phyloP scores from a whole-genome alignment of 2,329 filamentous ascomycete species.

The Talaromyces sp. region DNA sequence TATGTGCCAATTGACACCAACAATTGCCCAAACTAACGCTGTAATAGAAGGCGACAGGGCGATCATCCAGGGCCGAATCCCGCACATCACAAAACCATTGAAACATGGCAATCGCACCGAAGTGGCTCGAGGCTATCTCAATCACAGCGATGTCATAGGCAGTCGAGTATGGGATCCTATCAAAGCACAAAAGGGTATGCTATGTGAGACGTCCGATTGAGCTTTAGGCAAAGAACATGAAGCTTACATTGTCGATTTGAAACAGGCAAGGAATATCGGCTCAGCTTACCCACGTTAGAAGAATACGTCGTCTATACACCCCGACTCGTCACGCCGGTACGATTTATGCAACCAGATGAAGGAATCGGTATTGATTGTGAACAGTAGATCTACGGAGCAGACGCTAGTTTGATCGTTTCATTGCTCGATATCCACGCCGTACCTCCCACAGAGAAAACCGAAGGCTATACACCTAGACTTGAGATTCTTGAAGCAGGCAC shows the following conservation, averaged over 20 bases:
- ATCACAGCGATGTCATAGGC: slow-evolving; percentile 60
- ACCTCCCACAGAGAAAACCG: slow-evolving; percentile 30
- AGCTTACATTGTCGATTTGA: neutral
- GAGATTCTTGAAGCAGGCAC: slow-evolving; percentile 83
- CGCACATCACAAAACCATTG: slow-evolving; percentile 43
- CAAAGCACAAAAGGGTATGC: slow-evolving; percentile 48
- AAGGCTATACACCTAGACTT: slow-evolving; percentile 43
- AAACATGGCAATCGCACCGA: slow-evolving; percentile 35
- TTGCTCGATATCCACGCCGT: slow-evolving; percentile 68
- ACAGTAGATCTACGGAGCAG: slow-evolving; percentile 65
- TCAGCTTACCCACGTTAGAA: slow-evolving; percentile 65
- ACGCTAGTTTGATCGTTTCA: slow-evolving; percentile 70
- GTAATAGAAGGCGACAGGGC: slow-evolving; percentile 44
- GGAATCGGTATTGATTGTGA: slow-evolving; percentile 21
- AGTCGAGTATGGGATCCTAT: slow-evolving; percentile 58
- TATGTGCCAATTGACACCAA: neutral
- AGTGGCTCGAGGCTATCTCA: slow-evolving; percentile 35
- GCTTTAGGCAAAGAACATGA: neutral
- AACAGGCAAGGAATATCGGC: slow-evolving; percentile 48
- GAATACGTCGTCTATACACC: slow-evolving; percentile 67
- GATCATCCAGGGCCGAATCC: slow-evolving; percentile 37
- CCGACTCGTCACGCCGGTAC: slow-evolving; percentile 70
- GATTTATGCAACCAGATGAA: slow-evolving; percentile 23
- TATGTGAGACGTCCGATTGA: neutral
- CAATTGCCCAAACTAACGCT: neutral